Conservation (phyloP, 2,329 filamentous ascomycete genomes). For the Setomelanomma holmii region DNA sequence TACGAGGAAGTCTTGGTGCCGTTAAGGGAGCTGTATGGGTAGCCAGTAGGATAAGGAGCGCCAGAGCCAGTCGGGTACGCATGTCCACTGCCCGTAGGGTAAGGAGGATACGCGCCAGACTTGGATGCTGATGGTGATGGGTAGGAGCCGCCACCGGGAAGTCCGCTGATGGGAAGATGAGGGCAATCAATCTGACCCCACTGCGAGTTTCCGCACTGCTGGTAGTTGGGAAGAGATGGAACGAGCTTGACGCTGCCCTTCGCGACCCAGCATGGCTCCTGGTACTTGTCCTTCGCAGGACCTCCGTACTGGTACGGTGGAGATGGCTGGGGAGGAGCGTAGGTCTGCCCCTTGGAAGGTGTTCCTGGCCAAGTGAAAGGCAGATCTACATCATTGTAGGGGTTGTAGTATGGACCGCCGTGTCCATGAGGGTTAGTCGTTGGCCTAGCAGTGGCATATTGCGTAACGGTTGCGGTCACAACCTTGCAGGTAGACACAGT, state of each 20-base stretch:
- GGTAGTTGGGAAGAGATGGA: constrained; percentile 25
- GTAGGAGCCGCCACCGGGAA: constrained; percentile 18
- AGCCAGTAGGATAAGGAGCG: not conserved
- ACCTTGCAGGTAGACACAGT: constrained; percentile 14
- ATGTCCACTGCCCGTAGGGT: constrained; percentile 14
- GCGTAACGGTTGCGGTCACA: constrained; percentile 20
- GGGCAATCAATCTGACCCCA: constrained; percentile 40
- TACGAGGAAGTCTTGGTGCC: constrained; percentile 8
- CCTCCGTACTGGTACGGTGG: constrained; percentile 34
- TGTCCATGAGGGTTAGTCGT: constrained; percentile 32
- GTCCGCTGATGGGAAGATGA: constrained; percentile 27
- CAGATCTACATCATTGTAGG: constrained; percentile 35
- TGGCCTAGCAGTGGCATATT: constrained; percentile 24
- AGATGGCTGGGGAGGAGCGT: constrained; percentile 25
- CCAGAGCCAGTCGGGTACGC: constrained; percentile 4
- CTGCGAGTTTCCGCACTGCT: constrained; percentile 37
- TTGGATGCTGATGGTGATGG: constrained; percentile 1
- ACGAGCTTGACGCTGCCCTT: constrained; percentile 27
- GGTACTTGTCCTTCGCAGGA: constrained; percentile 22
- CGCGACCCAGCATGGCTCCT: constrained; percentile 36
- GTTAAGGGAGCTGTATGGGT: constrained; percentile 3
- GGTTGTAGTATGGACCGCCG: constrained; percentile 39
- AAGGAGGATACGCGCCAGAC: constrained; percentile 9
- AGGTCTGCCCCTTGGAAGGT: constrained; percentile 25
- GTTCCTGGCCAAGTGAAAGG: constrained; percentile 36